Base-by-base conservation (phyloP, 805 yeast genomes). In the Zygotorulaspora chibaensis region DNA sequence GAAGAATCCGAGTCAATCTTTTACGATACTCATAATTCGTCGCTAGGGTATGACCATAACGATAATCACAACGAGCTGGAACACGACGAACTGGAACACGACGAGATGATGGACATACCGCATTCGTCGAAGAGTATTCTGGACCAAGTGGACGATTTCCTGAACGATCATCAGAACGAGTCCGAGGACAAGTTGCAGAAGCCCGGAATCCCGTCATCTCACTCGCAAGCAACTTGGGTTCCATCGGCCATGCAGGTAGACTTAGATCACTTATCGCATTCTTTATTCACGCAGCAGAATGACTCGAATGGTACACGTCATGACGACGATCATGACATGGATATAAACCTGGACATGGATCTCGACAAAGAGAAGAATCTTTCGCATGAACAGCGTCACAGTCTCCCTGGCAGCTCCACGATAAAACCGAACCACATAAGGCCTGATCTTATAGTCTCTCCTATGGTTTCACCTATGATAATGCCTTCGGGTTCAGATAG, bases 401-500 rank as follows among this genome's bases (percentile, higher is more conserved):
- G 26, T 11, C 20, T 33, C 11, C 35, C 36, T 12, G 40, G 30
- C 16, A 37, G 27, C 18, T 12, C 25, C 8, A 20, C 15, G 12
- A 28, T 27, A 9, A 38, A 28, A n/a, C 31, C 34, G 4, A 29
- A 23, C 8, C 51, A 50, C 44, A 71, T 78, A 2, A 65, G 80
- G 36, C 80, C 83, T 1, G 83, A 79, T 48, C 78, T 77, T 40
- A 77, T 77, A 4, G 85, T 83, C 64, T 85, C 93, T 1, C 93
- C 95, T 0, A 70, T 85, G 49, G 77, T 83, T 1, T 83, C 90
- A 2, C 95, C 95, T 0, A 82, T 85, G 8, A 84, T 80, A 12
- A 79, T 88, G 47, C 53, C 53, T 10, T 37, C 47, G 23, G 30
- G 43, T 16, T 42, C 47, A 15, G 46, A 45, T 10, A 51, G 48